Evolutionary conservation across 2,329 filamentous ascomycete genomes (phyloP).

Genomic region (Trichoderma brevicompactum): DNA sequence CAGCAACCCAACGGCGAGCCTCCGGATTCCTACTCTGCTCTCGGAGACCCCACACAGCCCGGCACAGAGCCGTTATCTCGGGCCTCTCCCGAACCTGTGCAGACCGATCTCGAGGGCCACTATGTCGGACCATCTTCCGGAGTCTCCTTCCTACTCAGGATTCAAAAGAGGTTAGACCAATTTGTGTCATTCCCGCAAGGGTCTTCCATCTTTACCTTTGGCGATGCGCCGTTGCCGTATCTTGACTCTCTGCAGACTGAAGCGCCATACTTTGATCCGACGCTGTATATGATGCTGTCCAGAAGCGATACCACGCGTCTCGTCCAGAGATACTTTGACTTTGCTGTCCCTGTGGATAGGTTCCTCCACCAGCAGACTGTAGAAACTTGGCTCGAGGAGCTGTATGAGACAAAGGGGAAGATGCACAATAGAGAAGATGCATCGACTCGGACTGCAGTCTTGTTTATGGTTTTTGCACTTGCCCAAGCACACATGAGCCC

Average conservation of each 20-base stretch:
- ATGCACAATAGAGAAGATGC: slow-evolving; percentile 20
- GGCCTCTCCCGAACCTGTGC: slow-evolving; percentile 25
- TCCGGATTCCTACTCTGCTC: slow-evolving; percentile 21
- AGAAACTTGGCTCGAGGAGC: slow-evolving; percentile 19
- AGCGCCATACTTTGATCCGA: slow-evolving; percentile 23
- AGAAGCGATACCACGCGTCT: slow-evolving; percentile 21
- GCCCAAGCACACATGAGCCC: slow-evolving; percentile 22
- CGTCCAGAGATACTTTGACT: slow-evolving; percentile 25
- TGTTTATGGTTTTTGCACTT: slow-evolving; percentile 26
- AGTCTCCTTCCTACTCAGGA: slow-evolving; percentile 22
- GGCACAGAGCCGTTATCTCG: slow-evolving; percentile 24
- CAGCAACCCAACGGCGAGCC: slow-evolving; percentile 10
- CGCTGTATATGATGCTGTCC: slow-evolving; percentile 22
- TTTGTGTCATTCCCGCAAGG: slow-evolving; percentile 22
- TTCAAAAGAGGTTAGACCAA: slow-evolving; percentile 22
- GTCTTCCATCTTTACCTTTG: slow-evolving; percentile 24
- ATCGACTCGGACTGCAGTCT: slow-evolving; percentile 8
- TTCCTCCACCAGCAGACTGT: slow-evolving; percentile 24
- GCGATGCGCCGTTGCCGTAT: slow-evolving; percentile 22
- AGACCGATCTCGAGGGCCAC: slow-evolving; percentile 25
- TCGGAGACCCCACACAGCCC: slow-evolving; percentile 25
- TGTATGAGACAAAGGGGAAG: slow-evolving; percentile 22
- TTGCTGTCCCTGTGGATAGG: slow-evolving; percentile 23
- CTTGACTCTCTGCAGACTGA: slow-evolving; percentile 14
- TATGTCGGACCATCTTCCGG: slow-evolving; percentile 24